Percentiles rank a stretch among this genome's conserved stretches.
These are phyloP conservation scores for Hypoxylon fuscum DNA, from an alignment of 495 filamentous ascomycete species.

Conservation along the genomic window DNA sequence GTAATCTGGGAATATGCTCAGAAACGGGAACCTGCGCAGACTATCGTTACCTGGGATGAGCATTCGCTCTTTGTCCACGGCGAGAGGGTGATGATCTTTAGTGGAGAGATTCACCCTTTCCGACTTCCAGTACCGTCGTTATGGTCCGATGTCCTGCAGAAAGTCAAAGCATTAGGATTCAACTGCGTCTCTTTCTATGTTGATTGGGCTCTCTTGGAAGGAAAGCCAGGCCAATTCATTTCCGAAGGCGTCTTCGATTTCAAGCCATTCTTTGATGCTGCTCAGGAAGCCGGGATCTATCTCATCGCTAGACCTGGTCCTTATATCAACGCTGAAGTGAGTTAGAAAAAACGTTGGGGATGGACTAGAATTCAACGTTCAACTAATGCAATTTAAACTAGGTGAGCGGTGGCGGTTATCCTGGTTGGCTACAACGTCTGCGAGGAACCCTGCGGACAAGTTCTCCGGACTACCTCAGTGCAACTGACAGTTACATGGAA, in stretches of 20 bases:
- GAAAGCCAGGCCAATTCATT: constrained; percentile 71
- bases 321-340: constrained; percentile 65
- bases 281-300: constrained; percentile 74
- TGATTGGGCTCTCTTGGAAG: constrained; percentile 84
- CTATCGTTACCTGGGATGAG: constrained; percentile 74
- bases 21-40: constrained; percentile 17
- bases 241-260: constrained; percentile 76
- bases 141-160: constrained; percentile 80
- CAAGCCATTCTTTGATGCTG: constrained; percentile 77
- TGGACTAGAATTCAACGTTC: no score
- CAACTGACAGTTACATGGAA: constrained; percentile 69
- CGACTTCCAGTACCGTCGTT: constrained; percentile 77
- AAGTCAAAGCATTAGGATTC: constrained; percentile 80
- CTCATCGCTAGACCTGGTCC: constrained; percentile 74
- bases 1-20: constrained; percentile 26
- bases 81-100: constrained; percentile 75
- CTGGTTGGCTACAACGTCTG: constrained; percentile 65
- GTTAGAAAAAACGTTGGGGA: no score
- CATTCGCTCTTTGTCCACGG: constrained; percentile 77
- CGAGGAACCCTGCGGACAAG: constrained; percentile 67
- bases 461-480: constrained; percentile 67
- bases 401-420: constrained; percentile 48
- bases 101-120: constrained; percentile 78
- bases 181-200: constrained; percentile 80
- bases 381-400: not conserved